Percentiles rank a stretch among this genome's conserved stretches.
These are phyloP conservation scores for Cornus suecica DNA, from an alignment of 148 eudicot genomes.

Conservation along the genomic window DNA sequence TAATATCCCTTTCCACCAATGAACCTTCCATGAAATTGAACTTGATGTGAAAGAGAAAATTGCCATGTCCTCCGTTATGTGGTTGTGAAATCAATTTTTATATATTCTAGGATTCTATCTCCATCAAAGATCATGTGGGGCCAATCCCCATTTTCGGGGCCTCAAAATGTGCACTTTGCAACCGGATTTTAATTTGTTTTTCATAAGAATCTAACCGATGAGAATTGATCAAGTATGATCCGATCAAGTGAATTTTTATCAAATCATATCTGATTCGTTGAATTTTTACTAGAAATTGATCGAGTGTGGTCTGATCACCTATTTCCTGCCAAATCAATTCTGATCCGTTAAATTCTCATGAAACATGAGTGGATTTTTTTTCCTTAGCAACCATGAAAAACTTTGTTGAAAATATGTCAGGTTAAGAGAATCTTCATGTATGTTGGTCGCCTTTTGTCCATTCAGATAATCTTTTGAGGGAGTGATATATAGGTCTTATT, in stretches of 20 bases:
- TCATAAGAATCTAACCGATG: too few species aligned
- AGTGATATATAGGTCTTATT: not conserved
- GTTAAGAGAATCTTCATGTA: not conserved
- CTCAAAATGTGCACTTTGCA: not conserved
- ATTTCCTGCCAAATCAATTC: too few species aligned
- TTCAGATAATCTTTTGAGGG: too few species aligned
- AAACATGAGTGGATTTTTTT: too few species aligned
- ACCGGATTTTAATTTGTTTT: too few species aligned
- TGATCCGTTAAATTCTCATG: too few species aligned
- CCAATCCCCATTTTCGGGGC: not conserved
- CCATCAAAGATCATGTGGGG: constrained; percentile 4
- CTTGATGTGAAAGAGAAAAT: not conserved
- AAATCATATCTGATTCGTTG: too few species aligned
- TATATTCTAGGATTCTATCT: not conserved
- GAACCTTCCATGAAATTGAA: not conserved
- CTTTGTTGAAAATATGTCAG: not conserved
- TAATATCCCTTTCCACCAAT: not conserved
- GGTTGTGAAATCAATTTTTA: not conserved
- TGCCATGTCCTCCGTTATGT: not conserved
- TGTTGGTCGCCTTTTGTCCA: not conserved
- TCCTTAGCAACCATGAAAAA: not conserved
- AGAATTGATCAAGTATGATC: too few species aligned
- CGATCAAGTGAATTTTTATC: too few species aligned
- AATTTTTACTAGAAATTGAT: too few species aligned
- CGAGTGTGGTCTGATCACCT: too few species aligned